phyloP scores from a whole-genome alignment of 306 rosid species.

The Senna siamea region DNA sequence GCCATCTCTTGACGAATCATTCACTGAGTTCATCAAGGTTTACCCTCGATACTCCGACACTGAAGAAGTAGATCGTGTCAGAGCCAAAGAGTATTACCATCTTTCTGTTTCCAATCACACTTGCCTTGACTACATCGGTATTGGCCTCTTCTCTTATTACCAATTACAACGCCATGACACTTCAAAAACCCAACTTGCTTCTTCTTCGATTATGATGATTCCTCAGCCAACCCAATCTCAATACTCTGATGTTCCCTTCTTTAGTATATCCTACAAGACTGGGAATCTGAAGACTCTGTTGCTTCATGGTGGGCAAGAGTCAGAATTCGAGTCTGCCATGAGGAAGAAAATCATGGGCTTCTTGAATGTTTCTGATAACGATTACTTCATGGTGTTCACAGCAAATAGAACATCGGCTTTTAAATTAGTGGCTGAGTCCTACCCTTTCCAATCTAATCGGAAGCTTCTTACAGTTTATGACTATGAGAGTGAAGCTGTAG shows the following conservation, averaged over 20 bases:
- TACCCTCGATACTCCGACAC: constrained; percentile 73
- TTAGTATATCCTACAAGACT: constrained; percentile 63
- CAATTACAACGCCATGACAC: constrained; percentile 60
- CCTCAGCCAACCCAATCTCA: constrained; percentile 21
- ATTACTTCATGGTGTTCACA: constrained; percentile 89
- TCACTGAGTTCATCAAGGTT: constrained; percentile 66
- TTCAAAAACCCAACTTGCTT: constrained; percentile 42
- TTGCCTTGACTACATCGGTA: constrained; percentile 91
- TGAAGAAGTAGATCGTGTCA: constrained; percentile 60
- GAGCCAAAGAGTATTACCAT: constrained; percentile 72
- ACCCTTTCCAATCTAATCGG: constrained; percentile 60
- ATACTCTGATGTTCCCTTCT: constrained; percentile 64
- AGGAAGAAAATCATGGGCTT: constrained; percentile 70
- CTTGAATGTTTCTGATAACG: constrained; percentile 68
- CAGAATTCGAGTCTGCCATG: constrained; percentile 72
- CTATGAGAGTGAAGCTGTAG: constrained; percentile 87
- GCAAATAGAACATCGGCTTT: constrained; percentile 92
- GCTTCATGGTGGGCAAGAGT: constrained; percentile 71
- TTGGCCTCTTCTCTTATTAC: constrained; percentile 83
- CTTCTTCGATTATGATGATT: constrained; percentile 20
- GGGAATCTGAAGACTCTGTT: constrained; percentile 72
- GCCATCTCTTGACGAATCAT: constrained; percentile 71
- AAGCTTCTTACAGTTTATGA: constrained; percentile 89
- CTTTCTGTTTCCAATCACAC: constrained; percentile 61
- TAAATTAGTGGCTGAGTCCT: constrained; percentile 78